Base-by-base conservation (phyloP, 345 rosid species). In the Populus pruinosa region DNA sequence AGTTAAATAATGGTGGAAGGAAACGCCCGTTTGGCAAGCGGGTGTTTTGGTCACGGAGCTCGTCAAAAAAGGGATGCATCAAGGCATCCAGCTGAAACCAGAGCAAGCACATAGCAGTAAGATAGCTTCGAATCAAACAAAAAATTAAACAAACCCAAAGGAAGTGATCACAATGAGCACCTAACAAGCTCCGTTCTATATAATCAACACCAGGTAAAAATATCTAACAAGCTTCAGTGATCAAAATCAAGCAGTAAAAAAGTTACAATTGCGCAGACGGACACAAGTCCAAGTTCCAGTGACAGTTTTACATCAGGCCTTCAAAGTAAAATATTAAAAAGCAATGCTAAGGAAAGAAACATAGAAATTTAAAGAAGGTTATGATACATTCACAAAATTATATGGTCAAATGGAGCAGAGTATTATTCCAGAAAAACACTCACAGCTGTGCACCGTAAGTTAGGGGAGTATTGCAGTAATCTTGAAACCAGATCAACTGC, bases 401-500 rank as follows among this genome's bases (percentile, higher is more conserved):
- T n/a, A 63, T 10, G 17, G 35, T 2, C 21, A 49, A 9, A 71
- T 23, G 64, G 23, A 59, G 33, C 27, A 29, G 3, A 14, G 23
- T 11, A 1, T 31, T 31, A 35, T 29, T 6, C 73, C 70, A 21
- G 33, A 27, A 75, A 31, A 41, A 72, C 47, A 85, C 97, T 92
- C 71, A 96, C 99, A 84, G 99, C 97, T 3, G 88, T 56, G 79
- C 94, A 88, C n/a, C 99, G 89, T 41, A 93, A 87, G 84, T 88
- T 90, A 66, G 99, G 99, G 64, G 99, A 96, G 88, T 96, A 96
- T 78, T 96, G 99, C 81, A 96, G 90, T 73, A 96, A 87, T 70
- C 98, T 92, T 55, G 99, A 96, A 74, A 93, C 99, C 80, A 96
- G 85, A 85, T 96, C 99, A 79, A 96, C 96, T 75, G 99, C 97